phyloP scores from a whole-genome alignment of 805 yeast genomes.

The Zygoascus biomembranicola region DNA sequence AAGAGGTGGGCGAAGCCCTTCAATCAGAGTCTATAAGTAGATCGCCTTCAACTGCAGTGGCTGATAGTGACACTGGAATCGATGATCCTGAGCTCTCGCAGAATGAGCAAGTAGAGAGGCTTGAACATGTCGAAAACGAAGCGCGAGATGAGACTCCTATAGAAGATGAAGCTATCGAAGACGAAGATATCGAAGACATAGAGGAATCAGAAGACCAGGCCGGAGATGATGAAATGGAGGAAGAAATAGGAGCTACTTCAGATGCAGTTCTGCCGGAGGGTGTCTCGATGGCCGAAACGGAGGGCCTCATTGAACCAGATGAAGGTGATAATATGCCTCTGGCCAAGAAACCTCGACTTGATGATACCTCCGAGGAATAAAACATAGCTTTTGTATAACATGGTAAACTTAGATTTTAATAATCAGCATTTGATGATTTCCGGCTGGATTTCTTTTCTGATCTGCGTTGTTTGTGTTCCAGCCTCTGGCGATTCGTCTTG shows the following conservation, averaged over 20 bases:
- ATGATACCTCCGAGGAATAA: not conserved
- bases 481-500: conserved; percentile 30
- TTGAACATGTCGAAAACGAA: not conserved
- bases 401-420: not conserved
- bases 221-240: not conserved
- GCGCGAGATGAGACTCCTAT: not conserved
- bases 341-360: not conserved
- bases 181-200: not conserved
- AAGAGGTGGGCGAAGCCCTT: not conserved
- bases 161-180: not conserved
- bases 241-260: not conserved
- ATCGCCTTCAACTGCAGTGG: not conserved
- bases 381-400: not conserved
- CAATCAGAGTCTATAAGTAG: not conserved
- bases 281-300: not conserved
- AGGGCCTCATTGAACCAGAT: not conserved
- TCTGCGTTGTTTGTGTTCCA: conserved; percentile 27
- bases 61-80: not conserved
- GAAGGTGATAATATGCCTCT: not conserved
- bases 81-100: not conserved
- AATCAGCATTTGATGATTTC: not conserved
- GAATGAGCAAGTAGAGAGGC: not conserved
- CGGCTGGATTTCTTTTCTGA: not conserved
- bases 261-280: not conserved
- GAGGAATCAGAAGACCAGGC: not conserved